Conservation (phyloP, 108 stramenopile genomes). For the Stephanodiscus minutulus region DNA sequence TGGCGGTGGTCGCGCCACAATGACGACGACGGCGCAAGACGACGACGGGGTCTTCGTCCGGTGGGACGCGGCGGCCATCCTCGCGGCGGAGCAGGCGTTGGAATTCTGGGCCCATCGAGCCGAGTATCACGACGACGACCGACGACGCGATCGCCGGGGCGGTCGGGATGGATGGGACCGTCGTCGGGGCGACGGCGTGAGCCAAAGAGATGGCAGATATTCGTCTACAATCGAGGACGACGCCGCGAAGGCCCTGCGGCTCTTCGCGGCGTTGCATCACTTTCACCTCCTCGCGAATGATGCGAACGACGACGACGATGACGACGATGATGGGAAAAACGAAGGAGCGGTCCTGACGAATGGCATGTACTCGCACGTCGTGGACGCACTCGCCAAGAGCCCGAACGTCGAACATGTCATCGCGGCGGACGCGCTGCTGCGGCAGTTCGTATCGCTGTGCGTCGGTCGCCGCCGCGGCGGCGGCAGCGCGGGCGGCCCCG, state of each 20-base stretch:
- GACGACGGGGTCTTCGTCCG: background rate
- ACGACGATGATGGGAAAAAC: background rate
- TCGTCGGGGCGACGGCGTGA: background rate
- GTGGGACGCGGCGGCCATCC: conserved; percentile 8
- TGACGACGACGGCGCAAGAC: background rate
- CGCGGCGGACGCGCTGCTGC: conserved; percentile 23
- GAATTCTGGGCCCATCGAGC: conserved; percentile 41
- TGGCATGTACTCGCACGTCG: conserved; percentile 42
- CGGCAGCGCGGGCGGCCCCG: too few species aligned
- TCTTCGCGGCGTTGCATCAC: conserved; percentile 25
- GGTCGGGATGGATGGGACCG: background rate
- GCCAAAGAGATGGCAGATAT: background rate
- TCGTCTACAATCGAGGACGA: conserved; percentile 28
- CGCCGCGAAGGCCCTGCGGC: conserved; percentile 24
- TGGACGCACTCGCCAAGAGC: conserved; percentile 43
- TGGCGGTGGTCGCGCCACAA: too few species aligned
- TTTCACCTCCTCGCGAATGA: conserved; percentile 8
- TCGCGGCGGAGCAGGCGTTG: conserved; percentile 32
- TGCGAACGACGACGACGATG: background rate
- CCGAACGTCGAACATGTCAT: conserved; percentile 28
- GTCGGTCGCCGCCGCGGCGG: background rate
- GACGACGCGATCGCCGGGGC: background rate
- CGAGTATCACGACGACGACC: background rate
- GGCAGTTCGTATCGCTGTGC: conserved; percentile 33
- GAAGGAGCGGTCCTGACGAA: conserved; percentile 14